A percentile compares a stretch with the other conserved stretches of the same genome.
These are phyloP conservation scores for Phytophthora crassamura DNA, from an alignment of 352 stramenopile species.

Conservation along the genomic window DNA sequence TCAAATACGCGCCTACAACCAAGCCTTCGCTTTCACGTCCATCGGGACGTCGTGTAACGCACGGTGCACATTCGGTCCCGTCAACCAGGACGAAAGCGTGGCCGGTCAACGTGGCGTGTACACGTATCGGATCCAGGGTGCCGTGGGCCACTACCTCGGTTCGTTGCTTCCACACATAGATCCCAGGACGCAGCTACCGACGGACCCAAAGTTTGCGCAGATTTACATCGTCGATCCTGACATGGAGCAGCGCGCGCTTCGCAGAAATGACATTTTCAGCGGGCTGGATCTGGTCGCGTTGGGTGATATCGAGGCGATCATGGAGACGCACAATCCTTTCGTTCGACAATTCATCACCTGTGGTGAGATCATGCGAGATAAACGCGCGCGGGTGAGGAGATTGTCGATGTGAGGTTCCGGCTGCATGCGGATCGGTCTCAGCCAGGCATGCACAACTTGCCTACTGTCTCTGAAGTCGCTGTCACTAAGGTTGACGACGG, in stretches of 20 bases:
- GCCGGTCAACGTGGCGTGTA: background rate
- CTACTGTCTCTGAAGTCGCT: conserved; percentile 7
- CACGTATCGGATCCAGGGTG: conserved; percentile 4
- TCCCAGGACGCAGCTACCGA: background rate
- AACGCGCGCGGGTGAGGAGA: background rate
- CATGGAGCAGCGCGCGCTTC: background rate
- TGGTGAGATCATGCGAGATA: background rate
- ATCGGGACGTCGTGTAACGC: background rate
- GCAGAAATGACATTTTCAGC: background rate
- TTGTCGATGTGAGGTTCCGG: background rate
- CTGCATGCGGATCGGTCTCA: background rate
- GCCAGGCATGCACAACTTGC: background rate
- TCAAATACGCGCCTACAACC: conserved; percentile 23
- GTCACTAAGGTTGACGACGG: conserved; percentile 5
- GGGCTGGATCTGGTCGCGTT: background rate
- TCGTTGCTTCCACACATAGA: background rate
- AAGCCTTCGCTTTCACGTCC: conserved; percentile 24
- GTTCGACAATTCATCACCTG: conserved; percentile 1
- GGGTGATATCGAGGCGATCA: background rate
- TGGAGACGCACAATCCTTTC: conserved; percentile 7
- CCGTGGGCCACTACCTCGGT: conserved; percentile 1
- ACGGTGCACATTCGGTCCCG: background rate
- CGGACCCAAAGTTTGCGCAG: conserved; percentile 4
- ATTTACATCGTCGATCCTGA: conserved; percentile 22
- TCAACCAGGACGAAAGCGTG: background rate